Evolutionary conservation across 2,329 filamentous ascomycete genomes (phyloP).

Genomic region (Ophidiomyces ophidiicola): DNA sequence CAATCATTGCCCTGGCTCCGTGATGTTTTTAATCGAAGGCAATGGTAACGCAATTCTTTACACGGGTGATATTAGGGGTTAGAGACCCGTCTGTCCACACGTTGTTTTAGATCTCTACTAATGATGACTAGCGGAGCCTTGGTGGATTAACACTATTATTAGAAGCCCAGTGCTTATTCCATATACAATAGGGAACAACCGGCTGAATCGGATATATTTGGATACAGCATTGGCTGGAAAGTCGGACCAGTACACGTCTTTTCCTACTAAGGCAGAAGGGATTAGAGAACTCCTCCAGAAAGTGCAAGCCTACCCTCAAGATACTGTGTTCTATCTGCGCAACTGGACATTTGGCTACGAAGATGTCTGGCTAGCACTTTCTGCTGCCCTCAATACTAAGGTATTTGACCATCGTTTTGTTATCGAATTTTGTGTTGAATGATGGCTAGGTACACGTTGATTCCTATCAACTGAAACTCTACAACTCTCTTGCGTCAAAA

Average conservation of each 20-base stretch:
- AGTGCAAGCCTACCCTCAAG: conserved; percentile 53
- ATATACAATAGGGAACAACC: conserved; percentile 54
- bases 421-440: conserved; percentile 12
- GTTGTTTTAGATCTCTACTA: no score
- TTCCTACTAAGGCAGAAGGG: conserved; percentile 59
- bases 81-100: no score
- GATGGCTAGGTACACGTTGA: conserved; percentile 62
- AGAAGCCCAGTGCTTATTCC: conserved; percentile 63
- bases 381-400: conserved; percentile 53
- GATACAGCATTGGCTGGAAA: conserved; percentile 67
- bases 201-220: conserved; percentile 70
- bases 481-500: conserved; percentile 46
- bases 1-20: conserved; percentile 80
- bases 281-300: conserved; percentile 60
- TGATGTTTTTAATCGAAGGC: conserved; percentile 85
- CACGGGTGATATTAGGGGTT: conserved; percentile 70
- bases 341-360: conserved; percentile 93
- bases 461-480: conserved; percentile 63
- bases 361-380: conserved; percentile 76
- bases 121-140: conserved; percentile 49
- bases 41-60: conserved; percentile 63
- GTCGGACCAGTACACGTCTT: conserved; percentile 38
- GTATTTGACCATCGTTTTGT: conserved; percentile 28
- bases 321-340: conserved; percentile 72
- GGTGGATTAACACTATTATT: conserved; percentile 66